Percentiles rank a stretch among this genome's conserved stretches.
phyloP scores from a whole-genome alignment of 2,329 filamentous ascomycete species.

The Aspergillus transmontanensis region DNA sequence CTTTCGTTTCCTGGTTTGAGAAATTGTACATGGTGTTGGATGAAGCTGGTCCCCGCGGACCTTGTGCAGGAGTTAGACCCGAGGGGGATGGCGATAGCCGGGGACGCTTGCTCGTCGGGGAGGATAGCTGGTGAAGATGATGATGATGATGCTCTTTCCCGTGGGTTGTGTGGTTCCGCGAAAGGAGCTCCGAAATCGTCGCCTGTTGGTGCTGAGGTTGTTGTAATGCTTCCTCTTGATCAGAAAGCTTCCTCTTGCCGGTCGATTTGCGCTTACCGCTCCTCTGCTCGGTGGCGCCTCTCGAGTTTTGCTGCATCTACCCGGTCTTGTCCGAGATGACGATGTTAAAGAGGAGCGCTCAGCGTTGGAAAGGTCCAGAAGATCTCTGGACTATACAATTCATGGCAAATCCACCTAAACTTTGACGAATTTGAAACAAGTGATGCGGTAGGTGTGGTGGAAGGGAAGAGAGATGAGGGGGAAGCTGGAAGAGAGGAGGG shows the following conservation, averaged over 20 bases:
- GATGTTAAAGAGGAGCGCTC: slow-evolving; percentile 22
- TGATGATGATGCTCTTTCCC: slow-evolving; percentile 19
- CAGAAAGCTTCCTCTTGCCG: slow-evolving; percentile 45
- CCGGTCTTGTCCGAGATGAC: slow-evolving; percentile 35
- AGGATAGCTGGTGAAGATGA: slow-evolving; percentile 24
- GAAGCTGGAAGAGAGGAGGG: slow-evolving; percentile 2
- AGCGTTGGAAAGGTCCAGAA: slow-evolving; percentile 23
- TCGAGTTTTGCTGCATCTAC: slow-evolving; percentile 47
- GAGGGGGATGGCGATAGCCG: slow-evolving; percentile 35
- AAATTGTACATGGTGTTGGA: slow-evolving; percentile 59
- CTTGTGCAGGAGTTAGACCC: slow-evolving; percentile 13
- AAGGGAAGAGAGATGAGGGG: slow-evolving; percentile 11
- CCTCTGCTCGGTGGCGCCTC: slow-evolving; percentile 41
- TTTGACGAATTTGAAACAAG: slow-evolving; percentile 1
- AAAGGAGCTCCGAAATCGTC: slow-evolving; percentile 50
- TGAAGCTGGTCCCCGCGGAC: slow-evolving; percentile 22
- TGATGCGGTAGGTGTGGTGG: slow-evolving; percentile 4
- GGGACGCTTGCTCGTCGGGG: slow-evolving; percentile 46
- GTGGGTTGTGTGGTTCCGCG: slow-evolving; percentile 31
- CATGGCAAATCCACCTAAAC: slow-evolving; percentile 20
- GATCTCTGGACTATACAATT: slow-evolving; percentile 12
- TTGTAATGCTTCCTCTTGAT: slow-evolving; percentile 36
- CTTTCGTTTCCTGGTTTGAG: slow-evolving; percentile 41
- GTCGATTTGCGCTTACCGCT: slow-evolving; percentile 47
- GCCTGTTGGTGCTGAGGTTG: slow-evolving; percentile 39